Evolutionary conservation across 257 asterid genomes (phyloP).

Genomic region (Gentiana macrophylla): DNA sequence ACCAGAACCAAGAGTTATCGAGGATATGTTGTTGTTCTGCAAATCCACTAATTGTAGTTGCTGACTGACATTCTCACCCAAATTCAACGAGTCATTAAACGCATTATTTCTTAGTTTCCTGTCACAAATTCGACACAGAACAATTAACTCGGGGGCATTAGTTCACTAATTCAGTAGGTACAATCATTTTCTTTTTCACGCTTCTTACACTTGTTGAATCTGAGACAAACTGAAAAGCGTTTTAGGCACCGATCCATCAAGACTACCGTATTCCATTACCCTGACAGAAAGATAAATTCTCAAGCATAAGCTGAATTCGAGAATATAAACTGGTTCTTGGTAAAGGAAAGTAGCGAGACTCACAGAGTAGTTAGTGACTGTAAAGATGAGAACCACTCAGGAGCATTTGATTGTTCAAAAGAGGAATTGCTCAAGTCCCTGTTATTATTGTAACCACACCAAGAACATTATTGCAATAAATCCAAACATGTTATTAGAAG

Average conservation of each 20-base stretch:
- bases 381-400: slow-evolving; percentile 62
- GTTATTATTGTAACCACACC: not conserved
- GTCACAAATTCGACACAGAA: slow-evolving; percentile 7
- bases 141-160: not conserved
- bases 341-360: slow-evolving; percentile 15
- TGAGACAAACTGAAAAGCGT: slow-evolving; percentile 60
- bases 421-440: slow-evolving; percentile 86
- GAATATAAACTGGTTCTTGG: slow-evolving; percentile 6
- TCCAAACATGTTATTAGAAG: not conserved
- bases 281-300: slow-evolving; percentile 22
- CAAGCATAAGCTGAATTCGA: slow-evolving; percentile 5
- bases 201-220: slow-evolving; percentile 75
- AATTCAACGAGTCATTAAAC: slow-evolving; percentile 49
- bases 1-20: slow-evolving; percentile 60
- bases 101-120: slow-evolving; percentile 75
- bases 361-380: slow-evolving; percentile 62
- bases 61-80: slow-evolving; percentile 52
- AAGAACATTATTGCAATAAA: not conserved
- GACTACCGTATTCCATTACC: slow-evolving; percentile 59
- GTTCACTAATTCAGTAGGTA: not conserved
- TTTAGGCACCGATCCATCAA: slow-evolving; percentile 61
- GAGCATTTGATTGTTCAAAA: slow-evolving; percentile 50
- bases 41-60: slow-evolving; percentile 66
- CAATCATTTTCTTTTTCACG: not conserved
- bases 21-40: slow-evolving; percentile 53